Evolutionary conservation across 108 stramenopile species (phyloP).

Genomic region (Tribonema minus): DNA sequence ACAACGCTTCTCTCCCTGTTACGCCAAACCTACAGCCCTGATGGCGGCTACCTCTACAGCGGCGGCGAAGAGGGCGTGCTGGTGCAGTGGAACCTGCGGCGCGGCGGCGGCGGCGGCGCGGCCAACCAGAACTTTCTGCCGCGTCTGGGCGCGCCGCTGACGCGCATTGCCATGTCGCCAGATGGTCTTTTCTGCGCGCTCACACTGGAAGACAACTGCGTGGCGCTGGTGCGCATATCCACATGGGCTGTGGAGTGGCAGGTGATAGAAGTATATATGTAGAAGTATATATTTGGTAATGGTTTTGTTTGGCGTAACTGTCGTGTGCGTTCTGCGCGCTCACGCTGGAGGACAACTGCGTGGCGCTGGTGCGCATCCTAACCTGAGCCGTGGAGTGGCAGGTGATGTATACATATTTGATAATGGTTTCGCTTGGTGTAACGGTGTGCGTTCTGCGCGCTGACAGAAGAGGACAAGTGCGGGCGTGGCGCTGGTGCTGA

Average conservation of each 20-base stretch:
- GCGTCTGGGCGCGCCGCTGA: slow-evolving; percentile 21
- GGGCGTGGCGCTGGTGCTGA: neutral
- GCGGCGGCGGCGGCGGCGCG: too few species aligned
- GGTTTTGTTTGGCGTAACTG: too few species aligned
- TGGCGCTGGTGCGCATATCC: neutral
- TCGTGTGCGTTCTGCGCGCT: neutral
- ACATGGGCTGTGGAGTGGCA: neutral
- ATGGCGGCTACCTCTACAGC: neutral
- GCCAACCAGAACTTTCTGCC: slow-evolving; percentile 31
- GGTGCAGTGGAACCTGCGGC: slow-evolving; percentile 32
- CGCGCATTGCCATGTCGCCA: neutral
- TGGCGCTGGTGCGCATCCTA: neutral
- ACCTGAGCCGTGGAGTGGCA: neutral
- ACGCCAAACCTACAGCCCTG: neutral
- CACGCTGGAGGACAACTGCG: neutral
- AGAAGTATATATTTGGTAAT: too few species aligned
- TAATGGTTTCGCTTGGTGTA: too few species aligned
- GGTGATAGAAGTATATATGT: too few species aligned
- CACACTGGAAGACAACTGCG: neutral
- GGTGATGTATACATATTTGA: too few species aligned
- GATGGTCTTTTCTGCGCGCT: neutral
- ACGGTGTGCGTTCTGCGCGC: neutral
- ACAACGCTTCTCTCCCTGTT: too few species aligned
- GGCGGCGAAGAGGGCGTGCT: slow-evolving; percentile 47
- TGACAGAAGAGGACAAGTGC: neutral